These are phyloP conservation scores for Pseudogymnoascus sp. DNA, from an alignment of 2,329 filamentous ascomycete genomes.

Conservation along the genomic window DNA sequence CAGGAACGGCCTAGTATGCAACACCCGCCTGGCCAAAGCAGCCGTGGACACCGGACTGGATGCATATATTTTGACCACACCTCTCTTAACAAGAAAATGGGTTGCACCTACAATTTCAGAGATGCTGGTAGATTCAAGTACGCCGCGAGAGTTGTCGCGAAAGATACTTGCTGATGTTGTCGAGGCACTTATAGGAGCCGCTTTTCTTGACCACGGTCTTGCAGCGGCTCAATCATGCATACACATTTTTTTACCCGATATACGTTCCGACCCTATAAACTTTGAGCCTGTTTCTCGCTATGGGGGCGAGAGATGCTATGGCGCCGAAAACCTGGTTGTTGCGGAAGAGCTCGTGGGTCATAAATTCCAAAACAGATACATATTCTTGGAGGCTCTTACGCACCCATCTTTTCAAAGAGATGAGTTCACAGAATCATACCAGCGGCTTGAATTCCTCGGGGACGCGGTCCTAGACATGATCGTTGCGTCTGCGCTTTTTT, in stretches of 20 bases:
- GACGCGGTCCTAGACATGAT: constrained; percentile 78
- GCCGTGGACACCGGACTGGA: constrained; percentile 59
- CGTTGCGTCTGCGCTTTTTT: constrained; percentile 52
- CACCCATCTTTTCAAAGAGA: constrained; percentile 54
- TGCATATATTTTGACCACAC: constrained; percentile 60
- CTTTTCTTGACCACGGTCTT: constrained; percentile 60
- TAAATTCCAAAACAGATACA: constrained; percentile 55
- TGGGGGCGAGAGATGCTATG: too few species aligned
- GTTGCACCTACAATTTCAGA: constrained; percentile 51
- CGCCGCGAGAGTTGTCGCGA: constrained; percentile 47
- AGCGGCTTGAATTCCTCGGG: constrained; percentile 81
- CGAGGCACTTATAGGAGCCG: constrained; percentile 68
- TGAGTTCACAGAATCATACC: constrained; percentile 44
- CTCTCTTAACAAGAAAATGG: constrained; percentile 68
- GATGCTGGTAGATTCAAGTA: constrained; percentile 23
- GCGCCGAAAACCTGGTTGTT: too few species aligned
- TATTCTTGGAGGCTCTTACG: constrained; percentile 73
- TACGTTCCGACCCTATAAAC: constrained; percentile 18
- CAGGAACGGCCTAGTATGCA: constrained; percentile 67
- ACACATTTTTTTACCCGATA: constrained; percentile 54
- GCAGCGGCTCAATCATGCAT: constrained; percentile 57
- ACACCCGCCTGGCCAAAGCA: constrained; percentile 61
- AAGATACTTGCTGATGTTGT: constrained; percentile 84
- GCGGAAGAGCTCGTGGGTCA: constrained; percentile 61
- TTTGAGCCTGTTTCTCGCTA: too few species aligned